These are phyloP conservation scores for Massariosphaeria phaeospora DNA, from an alignment of 495 filamentous ascomycete species.

Conservation along the genomic window DNA sequence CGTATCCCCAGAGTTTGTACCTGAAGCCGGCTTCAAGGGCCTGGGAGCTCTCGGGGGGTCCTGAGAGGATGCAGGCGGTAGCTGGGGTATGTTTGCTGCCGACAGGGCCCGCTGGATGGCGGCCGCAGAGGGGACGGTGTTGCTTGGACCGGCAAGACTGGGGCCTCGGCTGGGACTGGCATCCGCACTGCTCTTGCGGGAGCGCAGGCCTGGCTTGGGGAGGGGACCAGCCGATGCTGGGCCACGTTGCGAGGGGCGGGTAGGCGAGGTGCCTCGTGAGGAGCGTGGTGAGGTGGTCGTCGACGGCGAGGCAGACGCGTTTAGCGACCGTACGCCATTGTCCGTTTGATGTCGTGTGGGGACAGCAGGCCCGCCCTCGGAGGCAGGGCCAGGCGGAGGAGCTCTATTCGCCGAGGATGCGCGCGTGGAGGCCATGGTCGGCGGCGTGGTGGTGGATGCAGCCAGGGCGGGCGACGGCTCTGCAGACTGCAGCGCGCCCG, in stretches of 20 bases:
- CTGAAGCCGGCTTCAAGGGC: slow-evolving; percentile 54
- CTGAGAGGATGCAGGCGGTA: slow-evolving; percentile 46
- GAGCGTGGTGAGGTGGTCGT: slow-evolving; percentile 36
- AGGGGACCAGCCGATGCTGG: slow-evolving; percentile 5
- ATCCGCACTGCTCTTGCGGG: slow-evolving; percentile 68
- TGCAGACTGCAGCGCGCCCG: slow-evolving; percentile 27
- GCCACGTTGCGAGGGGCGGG: slow-evolving; percentile 21
- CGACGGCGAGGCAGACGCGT: slow-evolving; percentile 30
- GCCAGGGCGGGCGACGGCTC: slow-evolving; percentile 23
- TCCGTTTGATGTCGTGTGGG: slow-evolving; percentile 16
- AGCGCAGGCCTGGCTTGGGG: slow-evolving; percentile 43
- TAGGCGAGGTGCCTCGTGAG: slow-evolving; percentile 39
- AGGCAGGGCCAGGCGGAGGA: slow-evolving; percentile 14
- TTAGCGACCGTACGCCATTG: slow-evolving; percentile 25
- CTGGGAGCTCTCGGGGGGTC: slow-evolving; percentile 59
- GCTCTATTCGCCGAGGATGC: slow-evolving; percentile 9
- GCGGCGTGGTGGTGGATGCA: slow-evolving; percentile 6
- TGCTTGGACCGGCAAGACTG: slow-evolving; percentile 43
- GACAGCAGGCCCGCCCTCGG: slow-evolving; percentile 8
- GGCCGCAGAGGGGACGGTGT: slow-evolving; percentile 53
- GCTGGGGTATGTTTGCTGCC: slow-evolving; percentile 54
- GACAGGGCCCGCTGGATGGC: slow-evolving; percentile 62
- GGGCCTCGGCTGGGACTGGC: slow-evolving; percentile 58
- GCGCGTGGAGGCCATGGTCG: slow-evolving; percentile 4
- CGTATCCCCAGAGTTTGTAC: slow-evolving; percentile 42